Conservation (phyloP, 2,329 filamentous ascomycete species). For the Penicillium vulpinum region DNA sequence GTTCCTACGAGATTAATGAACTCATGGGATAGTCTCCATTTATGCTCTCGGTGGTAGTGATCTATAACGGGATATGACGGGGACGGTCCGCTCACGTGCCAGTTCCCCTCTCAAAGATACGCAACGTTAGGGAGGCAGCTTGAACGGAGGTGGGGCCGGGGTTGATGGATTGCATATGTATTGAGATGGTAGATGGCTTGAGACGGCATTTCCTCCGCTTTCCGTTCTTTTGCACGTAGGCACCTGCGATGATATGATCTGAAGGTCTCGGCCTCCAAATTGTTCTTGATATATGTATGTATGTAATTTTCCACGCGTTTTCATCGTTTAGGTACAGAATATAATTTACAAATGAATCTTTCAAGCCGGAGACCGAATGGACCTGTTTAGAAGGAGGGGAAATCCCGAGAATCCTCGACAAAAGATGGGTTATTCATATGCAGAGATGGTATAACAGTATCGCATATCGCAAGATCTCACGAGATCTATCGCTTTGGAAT, state of each 20-base stretch:
- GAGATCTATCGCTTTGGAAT: neutral
- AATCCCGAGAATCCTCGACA: too few species aligned
- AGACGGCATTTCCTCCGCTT: neutral
- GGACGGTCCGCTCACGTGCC: conserved; percentile 3
- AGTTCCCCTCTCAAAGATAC: neutral
- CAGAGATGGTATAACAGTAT: too few species aligned
- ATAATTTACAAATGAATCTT: too few species aligned
- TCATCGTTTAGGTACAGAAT: neutral
- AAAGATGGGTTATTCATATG: too few species aligned
- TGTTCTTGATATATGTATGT: too few species aligned
- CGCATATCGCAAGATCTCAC: too few species aligned
- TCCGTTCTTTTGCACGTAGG: neutral
- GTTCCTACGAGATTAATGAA: neutral
- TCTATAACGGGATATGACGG: neutral
- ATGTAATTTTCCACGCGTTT: neutral
- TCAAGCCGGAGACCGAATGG: too few species aligned
- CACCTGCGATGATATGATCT: neutral
- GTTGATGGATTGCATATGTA: neutral
- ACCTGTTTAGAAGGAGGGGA: too few species aligned
- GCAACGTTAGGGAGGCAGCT: neutral
- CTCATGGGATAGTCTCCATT: neutral
- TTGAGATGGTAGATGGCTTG: neutral
- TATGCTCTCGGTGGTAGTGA: neutral
- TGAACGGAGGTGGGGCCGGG: neutral
- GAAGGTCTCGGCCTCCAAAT: neutral